These are phyloP conservation scores for Ascocoryne sarcoides DNA, from an alignment of 2,329 filamentous ascomycete species.

Conservation along the genomic window DNA sequence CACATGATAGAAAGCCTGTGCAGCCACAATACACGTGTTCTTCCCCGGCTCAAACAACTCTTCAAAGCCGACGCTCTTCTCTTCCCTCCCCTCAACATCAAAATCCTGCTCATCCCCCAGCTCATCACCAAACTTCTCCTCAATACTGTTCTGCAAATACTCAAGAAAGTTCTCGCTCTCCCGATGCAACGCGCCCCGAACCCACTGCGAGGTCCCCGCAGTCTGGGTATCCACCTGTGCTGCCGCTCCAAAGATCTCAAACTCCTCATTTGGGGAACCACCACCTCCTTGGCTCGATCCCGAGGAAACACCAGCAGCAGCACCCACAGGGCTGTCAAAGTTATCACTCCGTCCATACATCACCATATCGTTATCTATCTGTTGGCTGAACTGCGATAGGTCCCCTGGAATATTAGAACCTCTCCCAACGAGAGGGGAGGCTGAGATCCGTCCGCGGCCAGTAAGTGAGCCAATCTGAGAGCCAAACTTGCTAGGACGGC, in stretches of 20 bases:
- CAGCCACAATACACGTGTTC: constrained; percentile 50
- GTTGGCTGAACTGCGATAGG: constrained; percentile 16
- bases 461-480: constrained; percentile 8
- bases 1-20: constrained; percentile 69
- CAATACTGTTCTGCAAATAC: constrained; percentile 43
- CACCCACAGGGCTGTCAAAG: not conserved
- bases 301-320: not conserved
- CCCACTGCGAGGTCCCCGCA: constrained; percentile 38
- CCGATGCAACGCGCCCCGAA: constrained; percentile 43
- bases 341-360: constrained; percentile 22
- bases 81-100: not conserved
- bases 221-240: constrained; percentile 40
- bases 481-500: constrained; percentile 8
- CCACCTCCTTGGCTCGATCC: constrained; percentile 2
- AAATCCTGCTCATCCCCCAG: constrained; percentile 8
- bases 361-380: constrained; percentile 16
- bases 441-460: constrained; percentile 42
- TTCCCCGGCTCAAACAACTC: constrained; percentile 52
- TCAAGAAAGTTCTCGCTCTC: constrained; percentile 55
- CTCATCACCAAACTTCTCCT: constrained; percentile 25
- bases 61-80: constrained; percentile 54
- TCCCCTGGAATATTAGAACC: constrained; percentile 22
- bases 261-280: constrained; percentile 27
- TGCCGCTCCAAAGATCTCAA: constrained; percentile 34
- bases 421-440: constrained; percentile 52